Evolutionary conservation across 768 basidiomycete genomes (phyloP).

Genomic region (Zangia roseola): DNA sequence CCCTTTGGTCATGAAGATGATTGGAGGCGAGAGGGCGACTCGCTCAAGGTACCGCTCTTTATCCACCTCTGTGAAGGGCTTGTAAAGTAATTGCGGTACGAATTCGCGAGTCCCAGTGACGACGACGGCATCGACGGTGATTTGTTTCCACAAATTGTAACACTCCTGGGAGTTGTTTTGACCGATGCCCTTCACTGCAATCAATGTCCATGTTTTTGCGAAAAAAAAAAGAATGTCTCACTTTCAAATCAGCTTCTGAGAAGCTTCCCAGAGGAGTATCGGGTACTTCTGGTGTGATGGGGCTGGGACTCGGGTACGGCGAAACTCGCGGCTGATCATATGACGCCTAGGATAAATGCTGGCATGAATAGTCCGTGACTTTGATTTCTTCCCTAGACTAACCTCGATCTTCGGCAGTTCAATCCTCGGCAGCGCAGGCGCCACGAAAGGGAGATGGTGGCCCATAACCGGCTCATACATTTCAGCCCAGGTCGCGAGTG

Average conservation of each 20-base stretch:
- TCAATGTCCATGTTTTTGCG: not conserved
- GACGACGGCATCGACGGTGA: constrained; percentile 11
- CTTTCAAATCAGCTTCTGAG: not conserved
- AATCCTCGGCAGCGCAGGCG: not conserved
- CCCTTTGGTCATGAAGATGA: constrained; percentile 55
- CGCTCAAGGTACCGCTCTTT: constrained; percentile 71
- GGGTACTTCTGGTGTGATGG: not conserved
- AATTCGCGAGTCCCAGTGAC: constrained; percentile 41
- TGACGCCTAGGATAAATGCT: not conserved
- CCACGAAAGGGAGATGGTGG: not conserved
- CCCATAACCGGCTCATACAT: not conserved
- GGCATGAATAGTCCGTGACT: not conserved
- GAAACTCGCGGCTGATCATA: not conserved
- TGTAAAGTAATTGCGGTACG: constrained; percentile 67
- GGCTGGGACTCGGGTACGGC: not conserved
- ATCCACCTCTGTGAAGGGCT: constrained; percentile 69
- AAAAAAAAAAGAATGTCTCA: not conserved
- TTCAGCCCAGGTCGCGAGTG: not conserved
- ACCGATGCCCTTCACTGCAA: not conserved
- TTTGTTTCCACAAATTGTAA: constrained; percentile 12
- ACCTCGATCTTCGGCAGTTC: not conserved
- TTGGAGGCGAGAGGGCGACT: constrained; percentile 56
- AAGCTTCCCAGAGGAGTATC: not conserved
- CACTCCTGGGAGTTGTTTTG: constrained; percentile 15
- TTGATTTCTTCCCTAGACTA: not conserved